Conservation (phyloP, 495 filamentous ascomycete species). For the Neurospora sp. region DNA sequence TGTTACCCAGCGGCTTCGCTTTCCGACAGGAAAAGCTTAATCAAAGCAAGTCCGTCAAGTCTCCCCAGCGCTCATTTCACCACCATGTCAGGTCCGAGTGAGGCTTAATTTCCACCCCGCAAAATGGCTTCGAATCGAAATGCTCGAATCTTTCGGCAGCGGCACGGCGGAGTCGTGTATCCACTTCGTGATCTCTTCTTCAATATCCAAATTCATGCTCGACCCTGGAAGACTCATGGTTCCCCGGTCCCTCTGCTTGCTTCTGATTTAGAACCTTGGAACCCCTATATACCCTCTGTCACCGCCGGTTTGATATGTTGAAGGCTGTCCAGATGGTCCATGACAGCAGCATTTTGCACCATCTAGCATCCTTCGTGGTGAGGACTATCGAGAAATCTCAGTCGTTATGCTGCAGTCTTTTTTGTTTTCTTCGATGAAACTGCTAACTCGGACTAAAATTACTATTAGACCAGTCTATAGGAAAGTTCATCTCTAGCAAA, state of each 20-base stretch:
- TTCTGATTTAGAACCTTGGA: not conserved
- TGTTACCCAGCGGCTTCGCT: not conserved
- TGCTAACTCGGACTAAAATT: not conserved
- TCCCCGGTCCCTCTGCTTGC: not conserved
- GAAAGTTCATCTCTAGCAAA: not conserved
- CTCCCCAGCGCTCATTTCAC: not conserved
- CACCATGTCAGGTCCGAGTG: not conserved
- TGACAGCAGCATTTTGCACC: not conserved
- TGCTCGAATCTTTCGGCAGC: not conserved
- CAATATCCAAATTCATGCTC: not conserved
- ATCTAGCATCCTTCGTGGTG: not conserved
- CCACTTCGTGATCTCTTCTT: not conserved
- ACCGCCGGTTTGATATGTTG: not conserved
- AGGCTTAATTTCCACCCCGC: not conserved
- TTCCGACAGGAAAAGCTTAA: not conserved
- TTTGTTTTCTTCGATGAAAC: not conserved
- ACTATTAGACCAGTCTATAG: not conserved
- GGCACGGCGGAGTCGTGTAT: not conserved
- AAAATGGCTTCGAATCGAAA: not conserved
- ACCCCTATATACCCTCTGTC: not conserved
- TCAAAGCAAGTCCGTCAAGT: not conserved
- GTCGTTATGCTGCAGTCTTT: not conserved
- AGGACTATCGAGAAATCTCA: not conserved
- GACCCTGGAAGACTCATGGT: not conserved
- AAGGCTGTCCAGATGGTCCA: not conserved